Base-by-base conservation (phyloP, 305 asterid genomes). In the Fraxinus albicans region DNA sequence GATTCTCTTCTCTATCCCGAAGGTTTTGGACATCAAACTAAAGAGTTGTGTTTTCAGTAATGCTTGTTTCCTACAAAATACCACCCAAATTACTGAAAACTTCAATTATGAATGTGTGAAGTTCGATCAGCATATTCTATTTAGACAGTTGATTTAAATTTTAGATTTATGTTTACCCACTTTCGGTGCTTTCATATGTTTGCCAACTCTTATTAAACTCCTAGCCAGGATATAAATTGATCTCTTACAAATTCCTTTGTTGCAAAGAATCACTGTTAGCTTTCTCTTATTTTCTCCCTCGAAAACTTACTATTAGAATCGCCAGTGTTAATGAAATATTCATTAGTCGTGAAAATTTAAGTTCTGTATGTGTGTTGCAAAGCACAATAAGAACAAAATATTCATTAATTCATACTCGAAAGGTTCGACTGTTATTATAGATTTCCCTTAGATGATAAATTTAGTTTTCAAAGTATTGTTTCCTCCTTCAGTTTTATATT, bases 131-230 rank as follows among this genome's bases (percentile, higher is more conserved):
- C 58, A 31, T 44, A 31, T 78, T 40, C 69, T 79, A 29, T 83
- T 60, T 73, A 38, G 69, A 12, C 50, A 9, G 65, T 53, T 55
- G 79, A 29, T 79, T 79, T 63, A 27, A 80, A 63, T 82, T 82
- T 19, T 58, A 60, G 34, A 33, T 82, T 23, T 82, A 44, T 47
- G 55, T 47, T 47, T 47, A 47, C 55, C 29, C 72, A 73, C 50
- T 63, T 63, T 75, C 4, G 65, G 23, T 60, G 70, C 81, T 82
- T 82, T 44, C 81, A 42, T 44, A 29, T 38, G n/a, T 76, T 81
- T 69, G 74, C 47, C 42, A 27, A 23, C 77, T 44, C 80, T 79
- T 74, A 73, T 38, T 17, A 38, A 50, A 50, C 79, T 72, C 80
- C 27, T 83, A 67, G 36, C 76, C 27, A 6, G 47, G 60, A 69